Evolutionary conservation across 23 red algal species (phyloP), one percentile per base, ranked within the genome.

Genomic region (Agarophyton chilense): DNA sequence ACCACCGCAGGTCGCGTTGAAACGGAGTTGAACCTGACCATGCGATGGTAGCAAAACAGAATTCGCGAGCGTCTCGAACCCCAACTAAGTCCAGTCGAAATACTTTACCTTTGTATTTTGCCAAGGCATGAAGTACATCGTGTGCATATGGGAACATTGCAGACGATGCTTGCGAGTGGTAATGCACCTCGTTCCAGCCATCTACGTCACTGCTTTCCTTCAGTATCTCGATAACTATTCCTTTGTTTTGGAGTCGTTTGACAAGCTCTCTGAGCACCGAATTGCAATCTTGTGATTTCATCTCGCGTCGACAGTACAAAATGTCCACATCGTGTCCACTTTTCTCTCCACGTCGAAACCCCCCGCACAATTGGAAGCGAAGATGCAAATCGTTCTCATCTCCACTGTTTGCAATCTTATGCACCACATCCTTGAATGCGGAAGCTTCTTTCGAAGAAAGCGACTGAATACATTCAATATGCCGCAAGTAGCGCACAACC

Each of bases 11-110:
- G 43, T 91, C 88, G 32, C 88, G 88, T 60, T 82, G 88, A 74
- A 91, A 91, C 51, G 52, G 42, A 13, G 88, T 91, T 31, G 76
- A 82, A 18, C 88, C 88, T 24, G 88, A 91, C 88, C 88, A 91
- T 25, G 76, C 55, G 25, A 91, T 62, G n/a, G 88, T 91, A 10
- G 88, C 76, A 50, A 91, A 91, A 42, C 65, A 73, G 47, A 81
- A 82, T 44, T 91, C 88, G 18, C 21, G 35, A 1, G 76, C 77
- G 17, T 57, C 60, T 33, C 88, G 58, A 14, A 91, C 88, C 32
- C 88, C 88, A 40, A 91, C 88, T 18, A 91, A 25, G 32, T 91
- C 88, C 28, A 91, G 18, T 18, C 88, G 76, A 14, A 91, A 81
- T 33, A 62, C 24, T 22, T 60, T 25, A 22, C 71, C 68, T 29